Percentiles rank a stretch among this genome's conserved stretches.
Evolutionary conservation across 306 rosid genomes (phyloP).

Genomic region (Astragalus membranaceus): DNA sequence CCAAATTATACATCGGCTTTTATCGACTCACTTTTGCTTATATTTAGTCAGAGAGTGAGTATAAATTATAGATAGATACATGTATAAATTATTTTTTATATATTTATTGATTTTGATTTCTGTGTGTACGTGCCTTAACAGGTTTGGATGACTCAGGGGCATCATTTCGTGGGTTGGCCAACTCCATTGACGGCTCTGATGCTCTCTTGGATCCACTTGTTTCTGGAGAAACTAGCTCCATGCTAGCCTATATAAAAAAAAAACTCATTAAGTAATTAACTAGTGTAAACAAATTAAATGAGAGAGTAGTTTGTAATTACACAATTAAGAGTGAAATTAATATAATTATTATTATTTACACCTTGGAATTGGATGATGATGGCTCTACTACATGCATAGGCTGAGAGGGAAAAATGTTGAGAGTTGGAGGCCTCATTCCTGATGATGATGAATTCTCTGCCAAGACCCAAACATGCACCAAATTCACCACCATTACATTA

Average conservation of each 20-base stretch:
- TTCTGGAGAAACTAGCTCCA: conserved; percentile 46
- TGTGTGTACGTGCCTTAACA: conserved; percentile 37
- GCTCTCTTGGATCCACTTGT: conserved; percentile 57
- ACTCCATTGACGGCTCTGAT: conserved; percentile 58
- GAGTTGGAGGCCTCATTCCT: conserved; percentile 88
- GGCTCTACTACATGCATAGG: conserved; percentile 87
- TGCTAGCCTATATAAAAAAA: conserved; percentile 20
- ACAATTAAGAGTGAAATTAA: background rate
- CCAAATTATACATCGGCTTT: too few species aligned
- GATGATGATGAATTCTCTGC: conserved; percentile 44
- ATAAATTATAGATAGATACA: too few species aligned
- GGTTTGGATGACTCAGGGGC: conserved; percentile 48
- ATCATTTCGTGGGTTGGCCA: conserved; percentile 49
- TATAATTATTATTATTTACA: background rate
- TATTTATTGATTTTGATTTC: background rate
- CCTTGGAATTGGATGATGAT: conserved; percentile 58
- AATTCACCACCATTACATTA: conserved; percentile 17
- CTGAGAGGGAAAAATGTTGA: conserved; percentile 94
- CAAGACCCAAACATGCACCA: conserved; percentile 14
- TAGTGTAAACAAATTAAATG: background rate
- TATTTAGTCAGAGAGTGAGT: too few species aligned
- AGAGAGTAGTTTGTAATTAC: background rate
- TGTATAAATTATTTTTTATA: background rate
- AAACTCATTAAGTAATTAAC: background rate
- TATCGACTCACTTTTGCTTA: too few species aligned